These are phyloP conservation scores for Blepharisma undulans DNA, from an alignment of 169 alveolate species.

Conservation along the genomic window DNA sequence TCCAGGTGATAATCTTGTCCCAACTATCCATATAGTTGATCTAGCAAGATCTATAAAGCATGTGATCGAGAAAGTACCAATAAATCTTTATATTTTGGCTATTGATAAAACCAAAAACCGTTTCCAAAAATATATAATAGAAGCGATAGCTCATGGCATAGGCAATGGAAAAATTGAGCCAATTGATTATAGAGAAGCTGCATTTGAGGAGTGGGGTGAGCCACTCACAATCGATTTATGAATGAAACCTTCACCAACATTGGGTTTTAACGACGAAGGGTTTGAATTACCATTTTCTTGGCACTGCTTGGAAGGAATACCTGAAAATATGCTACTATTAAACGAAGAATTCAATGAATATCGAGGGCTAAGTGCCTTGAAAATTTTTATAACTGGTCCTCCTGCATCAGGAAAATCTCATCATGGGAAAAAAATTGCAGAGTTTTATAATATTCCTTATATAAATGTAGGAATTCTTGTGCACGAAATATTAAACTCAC, in stretches of 20 bases:
- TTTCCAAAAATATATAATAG: conserved; percentile 66
- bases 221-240: conserved; percentile 73
- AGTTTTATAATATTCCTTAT: conserved; percentile 79
- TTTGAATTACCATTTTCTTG: background rate
- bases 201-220: conserved; percentile 48
- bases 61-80: conserved; percentile 70
- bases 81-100: conserved; percentile 82
- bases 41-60: conserved; percentile 78
- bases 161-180: conserved; percentile 67
- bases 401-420: conserved; percentile 80
- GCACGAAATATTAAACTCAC: conserved; percentile 54
- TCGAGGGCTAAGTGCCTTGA: conserved; percentile 75
- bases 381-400: conserved; percentile 80
- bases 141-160: conserved; percentile 81
- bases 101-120: conserved; percentile 83
- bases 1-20: conserved; percentile 85
- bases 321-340: conserved; percentile 71
- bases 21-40: conserved; percentile 88
- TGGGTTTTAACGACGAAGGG: background rate
- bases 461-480: conserved; percentile 74
- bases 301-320: conserved; percentile 75
- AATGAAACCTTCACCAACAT: background rate
- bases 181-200: conserved; percentile 50
- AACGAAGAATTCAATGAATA: conserved; percentile 82
- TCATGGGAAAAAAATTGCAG: conserved; percentile 54